Evolutionary conservation across 108 stramenopile genomes (phyloP).

Genomic region (Aurantiochytrium sp.): DNA sequence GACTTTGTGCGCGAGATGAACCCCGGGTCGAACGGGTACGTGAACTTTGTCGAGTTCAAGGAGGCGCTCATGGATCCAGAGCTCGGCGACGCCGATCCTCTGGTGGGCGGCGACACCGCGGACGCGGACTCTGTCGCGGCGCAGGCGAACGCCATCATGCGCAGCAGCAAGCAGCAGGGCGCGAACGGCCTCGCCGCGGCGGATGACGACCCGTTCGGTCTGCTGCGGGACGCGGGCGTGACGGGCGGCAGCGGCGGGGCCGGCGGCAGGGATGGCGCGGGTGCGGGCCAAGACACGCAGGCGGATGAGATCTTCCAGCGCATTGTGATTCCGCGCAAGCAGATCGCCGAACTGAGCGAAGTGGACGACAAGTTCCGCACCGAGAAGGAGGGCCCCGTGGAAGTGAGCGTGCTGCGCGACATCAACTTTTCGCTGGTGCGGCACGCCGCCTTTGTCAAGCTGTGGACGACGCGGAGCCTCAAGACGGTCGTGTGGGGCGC

Average conservation of each 20-base stretch:
- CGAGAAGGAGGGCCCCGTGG: not conserved
- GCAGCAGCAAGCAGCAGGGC: not conserved
- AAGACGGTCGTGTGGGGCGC: slow-evolving; percentile 26
- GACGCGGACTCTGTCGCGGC: not conserved
- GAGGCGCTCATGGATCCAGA: slow-evolving; percentile 46
- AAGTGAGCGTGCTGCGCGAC: slow-evolving; percentile 25
- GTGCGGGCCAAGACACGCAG: not conserved
- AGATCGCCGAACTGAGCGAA: slow-evolving; percentile 18
- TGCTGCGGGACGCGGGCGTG: not conserved
- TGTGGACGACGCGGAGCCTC: slow-evolving; percentile 28
- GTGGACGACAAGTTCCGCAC: not conserved
- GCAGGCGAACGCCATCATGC: slow-evolving; percentile 14
- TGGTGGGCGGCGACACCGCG: not conserved
- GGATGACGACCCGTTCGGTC: not conserved
- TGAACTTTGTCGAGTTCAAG: slow-evolving; percentile 61
- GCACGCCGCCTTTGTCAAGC: not conserved
- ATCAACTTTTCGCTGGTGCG: slow-evolving; percentile 2
- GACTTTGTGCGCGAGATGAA: slow-evolving; percentile 51
- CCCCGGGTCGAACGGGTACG: slow-evolving; percentile 42
- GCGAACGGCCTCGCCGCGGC: not conserved
- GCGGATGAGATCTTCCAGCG: slow-evolving; percentile 1
- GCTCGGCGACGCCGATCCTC: slow-evolving; percentile 33
- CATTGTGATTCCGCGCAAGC: not conserved
- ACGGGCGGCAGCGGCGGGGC: not conserved
- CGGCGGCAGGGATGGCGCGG: no score